Percentiles rank a stretch among this genome's conserved stretches.
Evolutionary conservation across 371 early-diverging fungal genomes (phyloP).

Genomic region (Parasitella parasitica): DNA sequence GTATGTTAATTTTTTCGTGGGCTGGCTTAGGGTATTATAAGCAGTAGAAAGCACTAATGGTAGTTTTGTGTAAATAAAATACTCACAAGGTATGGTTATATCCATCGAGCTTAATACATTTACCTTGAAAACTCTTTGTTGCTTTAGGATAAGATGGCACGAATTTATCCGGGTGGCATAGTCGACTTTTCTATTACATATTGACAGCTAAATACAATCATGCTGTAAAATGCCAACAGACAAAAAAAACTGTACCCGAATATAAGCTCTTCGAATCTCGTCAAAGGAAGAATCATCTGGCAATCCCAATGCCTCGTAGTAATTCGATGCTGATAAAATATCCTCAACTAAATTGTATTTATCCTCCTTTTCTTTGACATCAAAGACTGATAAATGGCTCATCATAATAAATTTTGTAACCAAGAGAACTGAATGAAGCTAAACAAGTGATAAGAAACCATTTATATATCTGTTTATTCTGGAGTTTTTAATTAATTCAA

Average conservation of each 20-base stretch:
- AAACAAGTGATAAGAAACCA: background rate
- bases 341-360: slow-evolving; percentile 36
- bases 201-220: too few relatives aligned
- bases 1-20: slow-evolving; percentile 53
- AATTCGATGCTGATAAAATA: slow-evolving; percentile 30
- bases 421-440: background rate
- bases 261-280: slow-evolving; percentile 44
- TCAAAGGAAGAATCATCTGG: slow-evolving; percentile 24
- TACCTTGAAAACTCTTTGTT: slow-evolving; percentile 42
- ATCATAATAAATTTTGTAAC: background rate
- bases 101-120: too few relatives aligned
- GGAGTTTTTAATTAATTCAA: background rate
- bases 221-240: too few relatives aligned
- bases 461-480: background rate
- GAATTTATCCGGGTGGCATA: slow-evolving; percentile 48
- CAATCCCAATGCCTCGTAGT: slow-evolving; percentile 34
- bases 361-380: slow-evolving; percentile 4
- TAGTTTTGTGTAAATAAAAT: too few relatives aligned
- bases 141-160: slow-evolving; percentile 25
- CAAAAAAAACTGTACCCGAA: too few relatives aligned
- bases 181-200: slow-evolving; percentile 30
- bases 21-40: slow-evolving; percentile 60
- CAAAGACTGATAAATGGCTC: background rate
- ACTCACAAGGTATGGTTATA: too few relatives aligned
- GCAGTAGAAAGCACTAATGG: slow-evolving; percentile 56